These are phyloP conservation scores for Arthonia radiata DNA, from an alignment of 495 filamentous ascomycete genomes.

Conservation along the genomic window DNA sequence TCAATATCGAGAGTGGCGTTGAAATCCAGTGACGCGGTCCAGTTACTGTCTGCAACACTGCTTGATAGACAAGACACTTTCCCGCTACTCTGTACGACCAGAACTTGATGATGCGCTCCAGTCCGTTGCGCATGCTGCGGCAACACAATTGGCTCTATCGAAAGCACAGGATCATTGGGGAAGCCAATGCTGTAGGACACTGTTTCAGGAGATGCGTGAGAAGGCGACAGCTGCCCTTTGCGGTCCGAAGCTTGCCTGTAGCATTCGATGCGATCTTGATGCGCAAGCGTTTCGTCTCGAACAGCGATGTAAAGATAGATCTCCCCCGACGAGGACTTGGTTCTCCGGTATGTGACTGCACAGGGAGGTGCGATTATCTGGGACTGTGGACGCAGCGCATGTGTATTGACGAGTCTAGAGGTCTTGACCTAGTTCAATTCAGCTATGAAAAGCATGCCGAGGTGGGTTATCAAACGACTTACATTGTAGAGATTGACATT, in stretches of 20 bases:
- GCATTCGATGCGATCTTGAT: background rate
- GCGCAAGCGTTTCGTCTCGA: background rate
- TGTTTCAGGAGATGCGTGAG: no score
- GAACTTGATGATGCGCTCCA: no score
- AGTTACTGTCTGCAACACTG: no score
- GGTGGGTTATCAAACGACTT: constrained; percentile 3
- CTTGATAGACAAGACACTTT: no score
- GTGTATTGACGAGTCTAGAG: constrained; percentile 58
- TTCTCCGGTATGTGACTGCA: constrained; percentile 39
- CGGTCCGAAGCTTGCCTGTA: background rate
- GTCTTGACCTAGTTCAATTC: constrained; percentile 39
- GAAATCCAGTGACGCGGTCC: no score
- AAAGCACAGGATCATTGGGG: no score
- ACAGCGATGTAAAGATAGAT: constrained; percentile 49
- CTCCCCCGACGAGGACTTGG: constrained; percentile 24
- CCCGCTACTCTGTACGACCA: no score
- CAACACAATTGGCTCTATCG: no score
- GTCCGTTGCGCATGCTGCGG: no score
- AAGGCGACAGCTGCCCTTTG: background rate
- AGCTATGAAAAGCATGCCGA: constrained; percentile 1
- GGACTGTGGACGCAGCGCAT: constrained; percentile 61
- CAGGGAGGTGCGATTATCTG: constrained; percentile 52
- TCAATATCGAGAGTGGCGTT: no score
- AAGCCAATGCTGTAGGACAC: no score
- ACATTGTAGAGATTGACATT: constrained; percentile 88